A percentile compares a stretch with the other conserved stretches of the same genome.
phyloP scores from a whole-genome alignment of 441 rosid genomes.

The Croton laevigatus region DNA sequence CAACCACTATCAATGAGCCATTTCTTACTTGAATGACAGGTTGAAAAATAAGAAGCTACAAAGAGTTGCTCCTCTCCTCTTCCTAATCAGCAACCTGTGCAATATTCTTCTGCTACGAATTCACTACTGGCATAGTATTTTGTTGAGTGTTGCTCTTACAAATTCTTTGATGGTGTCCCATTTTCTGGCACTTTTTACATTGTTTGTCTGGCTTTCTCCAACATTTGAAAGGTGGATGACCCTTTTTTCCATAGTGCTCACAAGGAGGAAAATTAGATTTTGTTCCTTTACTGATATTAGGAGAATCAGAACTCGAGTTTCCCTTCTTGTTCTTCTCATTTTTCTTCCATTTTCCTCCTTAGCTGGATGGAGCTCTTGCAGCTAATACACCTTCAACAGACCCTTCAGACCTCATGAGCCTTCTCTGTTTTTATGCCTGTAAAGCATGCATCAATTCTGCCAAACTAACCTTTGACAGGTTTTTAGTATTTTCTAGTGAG shows the following conservation, averaged over 20 bases:
- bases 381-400: background rate
- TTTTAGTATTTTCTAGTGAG: background rate
- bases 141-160: background rate
- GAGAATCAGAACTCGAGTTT: too few species aligned
- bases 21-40: background rate
- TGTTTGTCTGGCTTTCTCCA: background rate
- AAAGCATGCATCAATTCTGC: background rate
- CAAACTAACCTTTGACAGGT: background rate
- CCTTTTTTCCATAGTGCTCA: too few species aligned
- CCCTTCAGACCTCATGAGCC: background rate
- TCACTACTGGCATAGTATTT: too few species aligned
- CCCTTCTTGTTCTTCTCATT: too few species aligned
- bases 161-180: background rate
- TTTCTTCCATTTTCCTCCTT: too few species aligned
- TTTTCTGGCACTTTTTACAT: background rate
- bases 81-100: constrained; percentile 1
- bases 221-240: background rate
- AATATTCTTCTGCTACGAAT: background rate
- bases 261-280: too few species aligned
- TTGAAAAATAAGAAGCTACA: background rate
- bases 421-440: background rate
- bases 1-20: too few species aligned
- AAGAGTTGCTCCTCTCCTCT: constrained; percentile 6
- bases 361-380: too few species aligned
- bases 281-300: too few species aligned